Evolutionary conservation across 148 eudicot species (phyloP).

Genomic region (Chenopodium album): DNA sequence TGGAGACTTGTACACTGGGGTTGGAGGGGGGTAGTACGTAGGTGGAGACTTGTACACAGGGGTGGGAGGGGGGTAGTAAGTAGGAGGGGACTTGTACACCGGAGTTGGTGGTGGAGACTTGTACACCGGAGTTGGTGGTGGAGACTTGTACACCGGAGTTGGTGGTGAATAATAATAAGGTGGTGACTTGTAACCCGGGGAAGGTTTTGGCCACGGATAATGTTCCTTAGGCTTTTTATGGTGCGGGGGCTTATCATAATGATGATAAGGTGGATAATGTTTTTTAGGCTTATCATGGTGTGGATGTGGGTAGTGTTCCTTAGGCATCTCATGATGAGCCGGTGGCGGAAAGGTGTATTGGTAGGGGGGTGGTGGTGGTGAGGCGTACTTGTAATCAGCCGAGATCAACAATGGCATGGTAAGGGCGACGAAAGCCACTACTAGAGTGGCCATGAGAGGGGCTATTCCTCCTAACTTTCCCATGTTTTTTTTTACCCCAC

Average conservation of each 20-base stretch:
- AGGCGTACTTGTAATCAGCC: conserved; percentile 40
- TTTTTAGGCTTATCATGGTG: conserved; percentile 12
- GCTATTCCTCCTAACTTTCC: conserved; percentile 31
- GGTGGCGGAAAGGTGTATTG: conserved; percentile 12
- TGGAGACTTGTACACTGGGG: conserved; percentile 22
- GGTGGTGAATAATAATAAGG: conserved; percentile 16
- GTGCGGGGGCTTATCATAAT: conserved; percentile 1
- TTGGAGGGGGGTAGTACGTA: neutral
- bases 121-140: conserved; percentile 33
- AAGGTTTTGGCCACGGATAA: conserved; percentile 15
- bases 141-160: conserved; percentile 18
- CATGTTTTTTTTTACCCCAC: conserved; percentile 4
- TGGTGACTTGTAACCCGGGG: conserved; percentile 17
- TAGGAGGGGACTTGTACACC: conserved; percentile 23
- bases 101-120: conserved; percentile 21
- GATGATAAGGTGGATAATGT: conserved; percentile 14
- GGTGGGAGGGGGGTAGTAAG: neutral
- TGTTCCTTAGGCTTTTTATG: conserved; percentile 21
- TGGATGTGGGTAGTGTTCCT: conserved; percentile 22
- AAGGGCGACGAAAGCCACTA: conserved; percentile 40
- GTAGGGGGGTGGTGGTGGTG: conserved; percentile 35
- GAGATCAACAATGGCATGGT: conserved; percentile 35
- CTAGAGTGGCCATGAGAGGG: conserved; percentile 38
- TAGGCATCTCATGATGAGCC: neutral
- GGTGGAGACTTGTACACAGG: conserved; percentile 26